Base-by-base conservation (phyloP, 805 yeast species). In the Vanderwaltozyma verrucispora region DNA sequence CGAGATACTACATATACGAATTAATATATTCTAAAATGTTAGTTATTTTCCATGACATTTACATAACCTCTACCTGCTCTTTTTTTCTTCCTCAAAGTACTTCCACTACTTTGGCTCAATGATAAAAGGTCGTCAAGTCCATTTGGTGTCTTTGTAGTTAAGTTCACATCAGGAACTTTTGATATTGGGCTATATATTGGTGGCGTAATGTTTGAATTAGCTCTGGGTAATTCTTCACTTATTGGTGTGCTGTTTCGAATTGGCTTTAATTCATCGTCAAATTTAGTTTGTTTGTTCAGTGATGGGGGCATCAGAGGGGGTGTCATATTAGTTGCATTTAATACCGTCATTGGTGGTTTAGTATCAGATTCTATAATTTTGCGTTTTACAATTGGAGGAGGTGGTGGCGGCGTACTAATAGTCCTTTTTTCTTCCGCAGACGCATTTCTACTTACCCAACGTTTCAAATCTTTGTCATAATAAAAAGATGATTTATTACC, bases 371-470 rank as follows among this genome's bases (percentile, higher is more conserved):
- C 48, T n/a, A 56, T 47, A 5, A 56, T 53, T 40, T 60, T 61
- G 42, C 60, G 62, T 35, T 58, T 64, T 14, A 67, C 60, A 24
- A 67, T 53, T 38, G 70, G 63, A 28, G 67, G 74, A 19, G 78
- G 77, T 1, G 79, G 74, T 4, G 94, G 92, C 4, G 95, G 89
- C 3, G 89, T 80, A 2, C 80, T 76, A 3, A 74, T 69, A 1
- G 74, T 59, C 36, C 68, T 60, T 49, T 77, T 77, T 34, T 80
- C 88, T 53, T 75, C 92, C 35, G 72, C 67, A 19, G 78, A 72
- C 4, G 74, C 75, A 44, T 75, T 73, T 38, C 73, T 74, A 53
- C 85, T 79, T 36, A 92, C 75, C 96, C 96, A 92, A 51, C 95
- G 72, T 55, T 80, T 78, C 53, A 81, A 70, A 41, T 81, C 75